phyloP scores from a whole-genome alignment of 2,329 filamentous ascomycete genomes.

The Fusarium citri region DNA sequence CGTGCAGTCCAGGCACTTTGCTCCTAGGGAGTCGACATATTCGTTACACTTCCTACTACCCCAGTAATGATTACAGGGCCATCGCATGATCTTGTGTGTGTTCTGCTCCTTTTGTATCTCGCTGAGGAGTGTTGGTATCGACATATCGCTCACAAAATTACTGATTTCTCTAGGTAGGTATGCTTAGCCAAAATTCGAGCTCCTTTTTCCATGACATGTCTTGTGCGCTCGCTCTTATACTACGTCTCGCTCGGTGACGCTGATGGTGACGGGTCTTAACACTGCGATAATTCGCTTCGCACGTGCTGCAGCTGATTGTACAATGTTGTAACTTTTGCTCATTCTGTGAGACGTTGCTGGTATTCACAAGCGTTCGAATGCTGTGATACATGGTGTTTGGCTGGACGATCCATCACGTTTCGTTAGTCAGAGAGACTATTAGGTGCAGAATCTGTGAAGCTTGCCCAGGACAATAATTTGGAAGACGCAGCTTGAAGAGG shows the following conservation, averaged over 20 bases:
- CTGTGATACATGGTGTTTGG: conserved; percentile 35
- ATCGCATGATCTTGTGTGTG: conserved; percentile 29
- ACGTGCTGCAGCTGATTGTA: conserved; percentile 30
- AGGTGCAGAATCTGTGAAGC: conserved; percentile 5
- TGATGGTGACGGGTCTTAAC: conserved; percentile 2
- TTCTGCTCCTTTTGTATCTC: background rate
- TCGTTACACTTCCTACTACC: conserved; percentile 38
- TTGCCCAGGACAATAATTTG: background rate
- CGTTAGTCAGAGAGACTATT: background rate
- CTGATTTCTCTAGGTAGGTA: conserved; percentile 6
- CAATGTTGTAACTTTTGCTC: conserved; percentile 25
- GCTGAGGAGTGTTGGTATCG: background rate
- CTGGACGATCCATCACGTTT: background rate
- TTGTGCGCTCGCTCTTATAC: conserved; percentile 37
- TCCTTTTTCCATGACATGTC: conserved; percentile 5
- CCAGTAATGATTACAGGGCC: conserved; percentile 43
- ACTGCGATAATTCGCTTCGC: conserved; percentile 33
- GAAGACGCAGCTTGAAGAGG: background rate
- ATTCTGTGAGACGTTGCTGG: conserved; percentile 33
- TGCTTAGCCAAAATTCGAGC: conserved; percentile 15
- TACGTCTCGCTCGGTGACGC: conserved; percentile 5
- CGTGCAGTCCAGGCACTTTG: conserved; percentile 38
- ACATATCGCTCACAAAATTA: conserved; percentile 3
- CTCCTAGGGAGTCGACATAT: conserved; percentile 37
- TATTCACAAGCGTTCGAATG: conserved; percentile 19